Conservation (phyloP, 148 eudicot species). For the Vaccinium corymbosum region DNA sequence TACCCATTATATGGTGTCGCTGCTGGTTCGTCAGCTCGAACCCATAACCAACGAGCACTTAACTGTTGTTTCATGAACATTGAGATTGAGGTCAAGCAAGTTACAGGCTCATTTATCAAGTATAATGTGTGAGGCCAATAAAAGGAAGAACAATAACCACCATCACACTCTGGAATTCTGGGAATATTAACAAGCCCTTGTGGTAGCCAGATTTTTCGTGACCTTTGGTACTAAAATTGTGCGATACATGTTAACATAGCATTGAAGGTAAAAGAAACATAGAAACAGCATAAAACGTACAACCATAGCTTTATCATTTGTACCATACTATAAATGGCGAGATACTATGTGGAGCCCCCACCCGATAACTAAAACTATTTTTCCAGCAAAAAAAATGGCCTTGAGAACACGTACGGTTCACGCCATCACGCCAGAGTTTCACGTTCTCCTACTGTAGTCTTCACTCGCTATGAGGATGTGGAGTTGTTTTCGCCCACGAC, state of each 20-base stretch:
- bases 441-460: background rate
- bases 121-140: background rate
- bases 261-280: background rate
- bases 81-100: background rate
- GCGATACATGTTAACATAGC: background rate
- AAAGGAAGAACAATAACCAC: background rate
- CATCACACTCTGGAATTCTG: background rate
- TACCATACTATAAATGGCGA: background rate
- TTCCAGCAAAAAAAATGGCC: conserved; percentile 14
- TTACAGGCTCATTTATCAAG: background rate
- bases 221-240: conserved; percentile 6
- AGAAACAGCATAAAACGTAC: background rate
- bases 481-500: conserved; percentile 55
- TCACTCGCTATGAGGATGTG: conserved; percentile 51
- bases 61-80: background rate
- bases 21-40: background rate
- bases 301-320: background rate
- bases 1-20: background rate
- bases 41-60: background rate
- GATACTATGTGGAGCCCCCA: background rate
- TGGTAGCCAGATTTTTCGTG: conserved; percentile 2
- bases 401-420: background rate
- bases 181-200: background rate
- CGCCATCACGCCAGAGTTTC: background rate
- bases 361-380: background rate